Conservation (phyloP, 2,329 filamentous ascomycete species). For the Aureobasidium namibiae region DNA sequence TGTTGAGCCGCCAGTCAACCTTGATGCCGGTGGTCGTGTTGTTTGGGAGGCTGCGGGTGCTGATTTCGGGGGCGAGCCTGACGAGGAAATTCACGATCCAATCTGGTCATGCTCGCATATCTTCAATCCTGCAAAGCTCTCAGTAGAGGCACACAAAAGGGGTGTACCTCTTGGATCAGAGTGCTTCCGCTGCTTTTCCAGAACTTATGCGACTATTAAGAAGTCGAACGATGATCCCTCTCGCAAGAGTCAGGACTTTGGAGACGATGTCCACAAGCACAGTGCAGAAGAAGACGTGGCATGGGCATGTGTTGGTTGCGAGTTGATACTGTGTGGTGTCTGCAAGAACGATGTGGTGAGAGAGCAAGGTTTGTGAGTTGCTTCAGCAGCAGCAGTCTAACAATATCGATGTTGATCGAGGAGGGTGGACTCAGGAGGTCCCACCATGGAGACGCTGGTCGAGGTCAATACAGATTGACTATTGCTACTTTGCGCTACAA, state of each 20-base stretch:
- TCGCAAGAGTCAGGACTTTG: no score
- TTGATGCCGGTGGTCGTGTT: constrained; percentile 10
- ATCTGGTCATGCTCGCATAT: constrained; percentile 22
- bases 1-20: not conserved
- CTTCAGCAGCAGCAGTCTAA: no score
- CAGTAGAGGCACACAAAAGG: constrained; percentile 13
- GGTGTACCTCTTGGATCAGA: constrained; percentile 18
- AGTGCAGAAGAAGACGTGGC: constrained; percentile 6
- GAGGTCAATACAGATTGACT: not conserved
- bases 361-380: not conserved
- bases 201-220: not conserved
- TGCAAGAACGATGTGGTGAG: constrained; percentile 7
- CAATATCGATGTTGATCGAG: not conserved
- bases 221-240: not conserved
- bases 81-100: constrained; percentile 17
- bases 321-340: constrained; percentile 15
- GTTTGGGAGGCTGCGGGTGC: constrained; percentile 3
- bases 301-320: constrained; percentile 14
- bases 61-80: constrained; percentile 18
- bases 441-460: not conserved
- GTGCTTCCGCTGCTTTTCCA: constrained; percentile 20
- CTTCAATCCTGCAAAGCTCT: constrained; percentile 14
- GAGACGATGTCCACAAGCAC: not conserved
- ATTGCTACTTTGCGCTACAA: not conserved
- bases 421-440: not conserved